phyloP scores from a whole-genome alignment of 2,329 filamentous ascomycete genomes.

The Penicillium sp. region DNA sequence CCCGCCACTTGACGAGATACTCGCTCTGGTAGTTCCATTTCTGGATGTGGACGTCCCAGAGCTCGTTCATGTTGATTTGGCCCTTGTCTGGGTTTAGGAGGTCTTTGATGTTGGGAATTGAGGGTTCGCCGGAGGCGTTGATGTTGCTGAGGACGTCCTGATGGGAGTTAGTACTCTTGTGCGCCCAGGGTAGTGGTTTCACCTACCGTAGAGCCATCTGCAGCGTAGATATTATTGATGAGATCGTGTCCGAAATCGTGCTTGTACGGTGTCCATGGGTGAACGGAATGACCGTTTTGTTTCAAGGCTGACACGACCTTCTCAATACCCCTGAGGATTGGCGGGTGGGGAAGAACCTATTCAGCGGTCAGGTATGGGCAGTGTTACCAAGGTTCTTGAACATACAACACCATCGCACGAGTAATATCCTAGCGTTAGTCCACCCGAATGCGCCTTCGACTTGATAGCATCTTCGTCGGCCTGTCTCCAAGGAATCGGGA shows the following conservation, averaged over 20 bases:
- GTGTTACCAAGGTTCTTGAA: conserved; percentile 1
- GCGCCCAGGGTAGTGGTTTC: background rate
- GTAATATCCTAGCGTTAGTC: conserved; percentile 35
- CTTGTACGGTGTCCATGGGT: conserved; percentile 33
- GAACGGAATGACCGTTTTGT: conserved; percentile 28
- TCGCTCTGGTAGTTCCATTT: conserved; percentile 35
- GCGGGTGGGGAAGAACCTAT: conserved; percentile 39
- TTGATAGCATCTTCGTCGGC: conserved; percentile 24
- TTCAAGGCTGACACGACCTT: conserved; percentile 26
- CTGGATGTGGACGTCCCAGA: conserved; percentile 12
- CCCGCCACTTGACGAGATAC: conserved; percentile 33
- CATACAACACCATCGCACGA: conserved; percentile 30
- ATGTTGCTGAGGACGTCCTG: conserved; percentile 31
- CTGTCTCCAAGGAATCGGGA: conserved; percentile 37
- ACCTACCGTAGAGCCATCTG: conserved; percentile 32
- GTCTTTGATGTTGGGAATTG: conserved; percentile 36
- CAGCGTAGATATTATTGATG: conserved; percentile 25
- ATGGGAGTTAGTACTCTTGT: background rate
- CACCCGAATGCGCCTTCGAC: conserved; percentile 18
- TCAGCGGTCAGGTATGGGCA: background rate
- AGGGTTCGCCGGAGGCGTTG: conserved; percentile 36
- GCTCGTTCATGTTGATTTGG: conserved; percentile 10
- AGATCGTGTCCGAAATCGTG: conserved; percentile 28
- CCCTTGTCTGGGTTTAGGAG: conserved; percentile 21
- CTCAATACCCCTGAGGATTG: conserved; percentile 34